Conservation (phyloP, 768 basidiomycete species). For the Tulasnella calospora region DNA sequence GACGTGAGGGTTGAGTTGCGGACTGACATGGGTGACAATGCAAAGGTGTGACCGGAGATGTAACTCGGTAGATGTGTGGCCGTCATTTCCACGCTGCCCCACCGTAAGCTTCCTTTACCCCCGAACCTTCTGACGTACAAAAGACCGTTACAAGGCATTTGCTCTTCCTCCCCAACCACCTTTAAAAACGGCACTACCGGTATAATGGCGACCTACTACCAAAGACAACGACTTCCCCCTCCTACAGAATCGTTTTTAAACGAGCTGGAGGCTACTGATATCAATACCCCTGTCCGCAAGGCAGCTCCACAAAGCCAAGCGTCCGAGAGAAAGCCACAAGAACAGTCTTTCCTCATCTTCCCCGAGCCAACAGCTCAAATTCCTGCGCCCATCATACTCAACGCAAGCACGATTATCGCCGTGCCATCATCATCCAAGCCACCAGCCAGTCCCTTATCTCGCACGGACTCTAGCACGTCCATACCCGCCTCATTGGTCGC, state of each 20-base stretch:
- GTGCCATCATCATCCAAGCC: not conserved
- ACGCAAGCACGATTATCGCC: not conserved
- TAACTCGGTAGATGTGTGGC: not conserved
- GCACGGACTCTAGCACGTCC: not conserved
- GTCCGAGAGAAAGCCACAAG: not conserved
- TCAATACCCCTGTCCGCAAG: not conserved
- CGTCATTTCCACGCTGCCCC: not conserved
- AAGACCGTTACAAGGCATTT: not conserved
- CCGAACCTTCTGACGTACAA: not conserved
- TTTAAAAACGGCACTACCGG: not conserved
- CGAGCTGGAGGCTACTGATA: not conserved
- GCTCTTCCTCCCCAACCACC: not conserved
- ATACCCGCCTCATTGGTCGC: not conserved
- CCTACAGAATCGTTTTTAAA: not conserved
- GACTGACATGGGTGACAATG: constrained; percentile 1
- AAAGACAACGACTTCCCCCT: constrained; percentile 4
- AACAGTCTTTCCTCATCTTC: constrained; percentile 12
- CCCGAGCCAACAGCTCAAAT: not conserved
- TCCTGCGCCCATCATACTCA: not conserved
- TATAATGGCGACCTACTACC: not conserved
- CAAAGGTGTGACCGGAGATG: not conserved
- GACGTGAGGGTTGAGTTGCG: constrained; percentile 1
- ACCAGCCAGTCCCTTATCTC: constrained; percentile 1
- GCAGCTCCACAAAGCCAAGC: not conserved
- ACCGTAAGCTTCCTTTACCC: not conserved